Conservation (phyloP, 805 yeast species). For the Saccharomyces paradoxus region DNA sequence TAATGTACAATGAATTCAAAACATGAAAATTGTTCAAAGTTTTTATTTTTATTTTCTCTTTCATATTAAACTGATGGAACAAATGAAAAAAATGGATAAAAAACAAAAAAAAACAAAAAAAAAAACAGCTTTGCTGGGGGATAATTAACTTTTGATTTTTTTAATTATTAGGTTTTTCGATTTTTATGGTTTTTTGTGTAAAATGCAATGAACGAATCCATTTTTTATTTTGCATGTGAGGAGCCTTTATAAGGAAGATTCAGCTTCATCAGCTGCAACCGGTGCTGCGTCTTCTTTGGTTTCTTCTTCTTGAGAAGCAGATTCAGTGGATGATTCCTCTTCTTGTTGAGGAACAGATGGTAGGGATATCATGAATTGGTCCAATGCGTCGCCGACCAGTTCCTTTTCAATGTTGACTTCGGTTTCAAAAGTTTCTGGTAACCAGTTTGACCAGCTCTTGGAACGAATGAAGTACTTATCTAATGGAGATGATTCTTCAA, state of each 20-base stretch:
- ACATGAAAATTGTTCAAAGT: neutral
- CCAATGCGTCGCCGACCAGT: conserved; percentile 19
- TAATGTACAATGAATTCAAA: neutral
- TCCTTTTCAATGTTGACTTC: conserved; percentile 15
- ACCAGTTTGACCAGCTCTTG: conserved; percentile 21
- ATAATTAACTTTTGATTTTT: neutral
- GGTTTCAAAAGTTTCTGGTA: conserved; percentile 14
- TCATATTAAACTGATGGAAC: neutral
- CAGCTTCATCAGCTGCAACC: neutral
- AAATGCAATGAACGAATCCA: neutral
- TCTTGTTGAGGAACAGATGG: neutral
- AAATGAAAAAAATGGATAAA: neutral
- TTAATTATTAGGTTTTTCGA: neutral
- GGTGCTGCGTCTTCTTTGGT: neutral
- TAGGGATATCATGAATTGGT: conserved; percentile 15
- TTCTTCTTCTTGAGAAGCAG: neutral
- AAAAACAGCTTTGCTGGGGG: neutral
- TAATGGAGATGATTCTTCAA: conserved; percentile 4
- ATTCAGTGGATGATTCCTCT: neutral
- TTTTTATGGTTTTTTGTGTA: neutral
- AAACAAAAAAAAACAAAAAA: neutral
- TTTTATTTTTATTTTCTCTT: neutral
- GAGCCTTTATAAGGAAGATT: neutral
- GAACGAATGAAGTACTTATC: conserved; percentile 26
- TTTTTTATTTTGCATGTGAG: neutral